A percentile compares a stretch with the other conserved stretches of the same genome.
Conservation (phyloP, 129 eudicot genomes). For the Flaveria bidentis region DNA sequence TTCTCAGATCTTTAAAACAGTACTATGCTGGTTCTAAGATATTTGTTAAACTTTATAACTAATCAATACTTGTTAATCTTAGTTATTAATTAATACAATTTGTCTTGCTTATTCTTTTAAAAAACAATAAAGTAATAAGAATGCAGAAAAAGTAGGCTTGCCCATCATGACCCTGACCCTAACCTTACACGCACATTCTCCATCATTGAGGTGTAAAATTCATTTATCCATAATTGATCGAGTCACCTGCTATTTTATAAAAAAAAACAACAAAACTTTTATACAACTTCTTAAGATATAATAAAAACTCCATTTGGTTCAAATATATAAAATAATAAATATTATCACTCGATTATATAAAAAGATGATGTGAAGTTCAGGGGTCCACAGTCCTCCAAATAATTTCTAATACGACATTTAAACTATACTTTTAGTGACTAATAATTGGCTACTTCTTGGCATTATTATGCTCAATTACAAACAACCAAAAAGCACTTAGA, state of each 20-base stretch:
- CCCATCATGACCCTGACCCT: constrained; percentile 16
- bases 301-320: background rate
- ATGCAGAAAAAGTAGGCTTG: background rate
- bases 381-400: constrained; percentile 4
- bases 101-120: background rate
- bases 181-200: constrained; percentile 4
- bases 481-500: constrained; percentile 25
- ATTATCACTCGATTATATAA: constrained; percentile 5
- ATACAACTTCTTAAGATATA: background rate
- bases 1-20: too few species aligned
- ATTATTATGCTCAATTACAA: constrained; percentile 24
- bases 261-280: background rate
- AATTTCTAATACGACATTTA: constrained; percentile 22
- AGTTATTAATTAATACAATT: background rate
- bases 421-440: constrained; percentile 23
- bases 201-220: constrained; percentile 9
- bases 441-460: constrained; percentile 26
- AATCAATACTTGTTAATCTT: background rate
- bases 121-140: background rate
- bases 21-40: background rate
- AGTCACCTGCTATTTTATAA: background rate
- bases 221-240: constrained; percentile 4
- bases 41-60: background rate
- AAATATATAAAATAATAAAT: background rate
- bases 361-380: constrained; percentile 16